A percentile compares a stretch with the other conserved stretches of the same genome.
These are phyloP conservation scores for Exophiala lecanii-corni DNA, from an alignment of 2,329 filamentous ascomycete genomes.

Conservation along the genomic window DNA sequence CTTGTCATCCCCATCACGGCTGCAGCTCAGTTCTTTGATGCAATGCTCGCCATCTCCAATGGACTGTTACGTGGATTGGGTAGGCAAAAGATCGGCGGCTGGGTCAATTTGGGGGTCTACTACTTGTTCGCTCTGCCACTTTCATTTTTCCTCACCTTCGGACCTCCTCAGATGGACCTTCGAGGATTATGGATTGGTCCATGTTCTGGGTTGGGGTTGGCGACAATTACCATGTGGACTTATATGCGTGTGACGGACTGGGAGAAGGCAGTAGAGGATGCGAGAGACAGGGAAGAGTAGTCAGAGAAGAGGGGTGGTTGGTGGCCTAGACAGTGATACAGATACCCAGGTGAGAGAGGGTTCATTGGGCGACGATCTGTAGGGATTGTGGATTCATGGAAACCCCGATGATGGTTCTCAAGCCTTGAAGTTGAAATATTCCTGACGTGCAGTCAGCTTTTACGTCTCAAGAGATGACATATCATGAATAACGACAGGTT, in stretches of 20 bases:
- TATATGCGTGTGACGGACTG: conserved; percentile 50
- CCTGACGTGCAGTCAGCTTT: too few relatives aligned
- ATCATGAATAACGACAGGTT: too few relatives aligned
- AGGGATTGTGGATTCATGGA: too few relatives aligned
- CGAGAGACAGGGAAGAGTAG: conserved; percentile 29
- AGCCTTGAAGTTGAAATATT: too few relatives aligned
- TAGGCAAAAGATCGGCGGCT: conserved; percentile 74
- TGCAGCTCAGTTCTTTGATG: conserved; percentile 76
- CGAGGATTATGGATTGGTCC: conserved; percentile 66
- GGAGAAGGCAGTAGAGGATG: conserved; percentile 50
- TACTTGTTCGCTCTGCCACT: conserved; percentile 74
- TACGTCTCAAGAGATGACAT: too few relatives aligned
- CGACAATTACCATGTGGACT: conserved; percentile 72
- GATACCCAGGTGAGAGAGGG: too few relatives aligned
- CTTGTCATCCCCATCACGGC: conserved; percentile 66
- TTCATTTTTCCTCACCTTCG: conserved; percentile 66
- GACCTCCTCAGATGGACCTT: conserved; percentile 60
- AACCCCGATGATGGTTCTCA: too few relatives aligned
- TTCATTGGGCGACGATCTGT: too few relatives aligned
- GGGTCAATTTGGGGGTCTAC: conserved; percentile 71
- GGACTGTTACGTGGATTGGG: conserved; percentile 75
- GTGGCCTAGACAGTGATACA: too few relatives aligned
- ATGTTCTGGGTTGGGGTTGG: conserved; percentile 65
- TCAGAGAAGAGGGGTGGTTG: neutral
- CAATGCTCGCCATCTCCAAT: conserved; percentile 65